These are phyloP conservation scores for Boletus subparvulus DNA, from an alignment of 768 basidiomycete genomes.

Conservation along the genomic window DNA sequence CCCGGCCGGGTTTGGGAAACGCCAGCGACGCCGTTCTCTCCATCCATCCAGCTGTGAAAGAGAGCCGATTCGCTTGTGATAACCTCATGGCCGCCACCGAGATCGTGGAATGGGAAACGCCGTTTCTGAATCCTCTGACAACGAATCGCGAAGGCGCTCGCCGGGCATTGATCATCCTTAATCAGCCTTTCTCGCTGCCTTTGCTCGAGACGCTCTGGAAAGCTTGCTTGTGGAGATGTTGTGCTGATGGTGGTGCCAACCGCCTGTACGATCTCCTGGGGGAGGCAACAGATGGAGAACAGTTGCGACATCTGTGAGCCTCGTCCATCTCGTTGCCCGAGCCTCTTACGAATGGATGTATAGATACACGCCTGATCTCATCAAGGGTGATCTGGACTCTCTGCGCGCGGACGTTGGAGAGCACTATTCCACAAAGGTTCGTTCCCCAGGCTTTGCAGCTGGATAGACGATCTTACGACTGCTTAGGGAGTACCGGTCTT, in stretches of 20 bases:
- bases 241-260: conserved; percentile 91
- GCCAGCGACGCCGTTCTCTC: not conserved
- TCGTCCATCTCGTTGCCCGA: not conserved
- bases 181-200: conserved; percentile 74
- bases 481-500: conserved; percentile 65
- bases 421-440: conserved; percentile 64
- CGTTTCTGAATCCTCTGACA: conserved; percentile 24
- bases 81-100: conserved; percentile 5
- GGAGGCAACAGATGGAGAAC: conserved; percentile 2
- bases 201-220: conserved; percentile 66
- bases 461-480: not conserved
- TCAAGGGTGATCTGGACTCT: conserved; percentile 95
- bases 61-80: not conserved
- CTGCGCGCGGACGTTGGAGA: conserved; percentile 67
- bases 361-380: conserved; percentile 78
- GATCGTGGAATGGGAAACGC: conserved; percentile 23
- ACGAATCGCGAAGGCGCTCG: not conserved
- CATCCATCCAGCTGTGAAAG: not conserved
- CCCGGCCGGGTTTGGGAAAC: not conserved
- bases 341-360: not conserved
- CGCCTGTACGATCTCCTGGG: conserved; percentile 61
- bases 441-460: conserved; percentile 14
- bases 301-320: conserved; percentile 13
- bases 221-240: conserved; percentile 52
- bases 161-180: conserved; percentile 80